These are phyloP conservation scores for Xylaria cubensis DNA, from an alignment of 495 filamentous ascomycete species.

Conservation along the genomic window DNA sequence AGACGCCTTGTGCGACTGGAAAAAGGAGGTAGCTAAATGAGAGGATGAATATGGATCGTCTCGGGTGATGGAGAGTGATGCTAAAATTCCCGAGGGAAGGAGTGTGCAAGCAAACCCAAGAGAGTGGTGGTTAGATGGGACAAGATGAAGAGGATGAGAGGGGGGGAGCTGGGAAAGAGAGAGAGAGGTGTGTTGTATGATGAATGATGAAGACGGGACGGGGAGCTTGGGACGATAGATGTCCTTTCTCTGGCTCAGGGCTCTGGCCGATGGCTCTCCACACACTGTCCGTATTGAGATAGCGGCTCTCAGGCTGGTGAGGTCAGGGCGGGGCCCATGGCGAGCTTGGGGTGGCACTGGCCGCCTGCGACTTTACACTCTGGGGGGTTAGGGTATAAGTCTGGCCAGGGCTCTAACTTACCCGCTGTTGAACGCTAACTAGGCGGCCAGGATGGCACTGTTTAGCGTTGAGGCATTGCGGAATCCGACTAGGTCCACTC, in stretches of 20 bases:
- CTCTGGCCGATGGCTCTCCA: constrained; percentile 16
- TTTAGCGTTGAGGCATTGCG: constrained; percentile 1
- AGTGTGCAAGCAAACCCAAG: constrained; percentile 38
- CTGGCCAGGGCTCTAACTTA: background rate
- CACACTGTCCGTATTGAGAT: constrained; percentile 22
- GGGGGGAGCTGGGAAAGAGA: constrained; percentile 44
- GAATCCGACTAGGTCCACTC: background rate
- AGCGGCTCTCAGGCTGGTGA: constrained; percentile 22
- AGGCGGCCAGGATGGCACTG: background rate
- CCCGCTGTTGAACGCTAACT: background rate
- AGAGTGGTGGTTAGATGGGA: constrained; percentile 39
- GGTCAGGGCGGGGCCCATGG: constrained; percentile 29
- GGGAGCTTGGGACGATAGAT: constrained; percentile 40
- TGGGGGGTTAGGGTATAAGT: background rate
- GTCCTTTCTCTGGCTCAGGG: constrained; percentile 20
- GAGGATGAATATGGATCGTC: constrained; percentile 47
- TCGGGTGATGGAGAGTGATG: constrained; percentile 24
- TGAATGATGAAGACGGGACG: constrained; percentile 30
- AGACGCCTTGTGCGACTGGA: constrained; percentile 43
- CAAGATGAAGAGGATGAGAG: constrained; percentile 33
- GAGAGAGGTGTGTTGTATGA: constrained; percentile 36
- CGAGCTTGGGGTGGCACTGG: constrained; percentile 7
- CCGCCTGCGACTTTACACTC: background rate
- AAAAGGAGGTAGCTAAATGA: constrained; percentile 54
- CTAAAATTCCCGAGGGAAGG: constrained; percentile 38